Base-by-base conservation (phyloP, 2,329 filamentous ascomycete genomes). In the Exophiala sp. region DNA sequence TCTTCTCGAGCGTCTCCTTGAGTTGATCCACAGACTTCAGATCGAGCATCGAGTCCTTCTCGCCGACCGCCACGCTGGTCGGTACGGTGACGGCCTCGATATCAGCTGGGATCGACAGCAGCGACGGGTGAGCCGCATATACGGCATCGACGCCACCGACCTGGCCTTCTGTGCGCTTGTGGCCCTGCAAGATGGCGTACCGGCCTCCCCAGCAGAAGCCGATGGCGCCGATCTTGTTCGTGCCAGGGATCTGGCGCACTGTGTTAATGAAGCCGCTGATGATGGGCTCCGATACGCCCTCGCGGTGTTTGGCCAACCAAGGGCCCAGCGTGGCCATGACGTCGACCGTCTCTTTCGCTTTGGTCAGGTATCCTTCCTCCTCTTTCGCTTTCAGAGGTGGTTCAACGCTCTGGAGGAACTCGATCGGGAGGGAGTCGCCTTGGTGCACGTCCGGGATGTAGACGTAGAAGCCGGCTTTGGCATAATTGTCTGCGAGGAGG, bases 151-250 rank as follows among this genome's bases (percentile, higher is more conserved):
- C 70, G 5, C 66, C 67, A 34, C 66, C 65, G 14, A 65, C 50
- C 24, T 57, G 34, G 24, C 58, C 57, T n/a, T 60, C 58, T 14
- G 52, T 61, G 3, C 63, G 60, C 11, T 62, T 63, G 47, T 65
- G 62, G 32, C 65, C 64, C 18, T 63, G 55, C 10, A 74, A 60
- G 43, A 73, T 68, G 35, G 70, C 68, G 55, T 74, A 73, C 24
- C 70, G 62, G 0, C 67, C 75, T 32, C 75, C 75, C 66, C 73
- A 78, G 68, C 75, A 78, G 63, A 77, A 78, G 4, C 76, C 76
- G 24, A 78, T 68, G 5, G 69, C 72, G n/a, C 69, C 72, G 12
- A 77, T 68, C 42, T 57, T 60, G 29, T 55, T 47, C 3, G 71
- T 74, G 1, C 71, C 72, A 1, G 71, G 70, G 5, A 69, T 68